These are phyloP conservation scores for Wickerhamiella kazuoi DNA, from an alignment of 805 yeast genomes.

Conservation along the genomic window DNA sequence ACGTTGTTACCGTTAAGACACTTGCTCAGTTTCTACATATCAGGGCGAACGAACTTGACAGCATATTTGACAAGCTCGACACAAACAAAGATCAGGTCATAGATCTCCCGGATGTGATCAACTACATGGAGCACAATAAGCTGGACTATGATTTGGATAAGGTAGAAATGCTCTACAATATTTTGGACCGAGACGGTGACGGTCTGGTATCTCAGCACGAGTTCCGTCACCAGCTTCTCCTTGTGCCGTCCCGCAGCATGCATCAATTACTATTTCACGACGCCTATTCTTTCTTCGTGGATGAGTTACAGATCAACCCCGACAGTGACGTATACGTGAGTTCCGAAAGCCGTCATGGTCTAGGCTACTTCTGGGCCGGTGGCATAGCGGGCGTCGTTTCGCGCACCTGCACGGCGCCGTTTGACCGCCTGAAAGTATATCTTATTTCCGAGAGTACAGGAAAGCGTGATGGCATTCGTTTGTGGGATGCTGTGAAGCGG, in stretches of 20 bases:
- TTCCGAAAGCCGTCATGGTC: slow-evolving; percentile 60
- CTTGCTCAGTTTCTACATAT: slow-evolving; percentile 13
- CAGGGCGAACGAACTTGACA: slow-evolving; percentile 13
- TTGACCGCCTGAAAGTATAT: slow-evolving; percentile 86
- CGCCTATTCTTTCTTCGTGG: slow-evolving; percentile 65
- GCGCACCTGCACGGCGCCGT: slow-evolving; percentile 92
- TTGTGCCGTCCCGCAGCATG: slow-evolving; percentile 46
- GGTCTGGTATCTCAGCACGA: slow-evolving; percentile 70
- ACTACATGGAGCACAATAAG: slow-evolving; percentile 42
- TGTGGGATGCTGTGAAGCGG: slow-evolving; percentile 62
- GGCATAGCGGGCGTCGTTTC: slow-evolving; percentile 92
- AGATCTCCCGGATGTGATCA: slow-evolving; percentile 24
- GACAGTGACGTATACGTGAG: slow-evolving; percentile 86
- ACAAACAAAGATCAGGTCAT: slow-evolving; percentile 10
- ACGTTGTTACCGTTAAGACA: neutral
- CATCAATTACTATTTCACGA: slow-evolving; percentile 41
- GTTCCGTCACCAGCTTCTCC: slow-evolving; percentile 63
- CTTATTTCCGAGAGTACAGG: slow-evolving; percentile 51
- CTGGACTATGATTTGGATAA: slow-evolving; percentile 34
- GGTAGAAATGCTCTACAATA: slow-evolving; percentile 37
- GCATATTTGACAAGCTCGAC: slow-evolving; percentile 15
- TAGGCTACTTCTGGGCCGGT: slow-evolving; percentile 86
- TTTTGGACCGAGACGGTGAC: slow-evolving; percentile 35
- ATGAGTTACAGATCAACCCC: slow-evolving; percentile 63
- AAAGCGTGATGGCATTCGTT: slow-evolving; percentile 40